Conservation (phyloP, 2,329 filamentous ascomycete genomes). For the Pezizomycotina sp. region DNA sequence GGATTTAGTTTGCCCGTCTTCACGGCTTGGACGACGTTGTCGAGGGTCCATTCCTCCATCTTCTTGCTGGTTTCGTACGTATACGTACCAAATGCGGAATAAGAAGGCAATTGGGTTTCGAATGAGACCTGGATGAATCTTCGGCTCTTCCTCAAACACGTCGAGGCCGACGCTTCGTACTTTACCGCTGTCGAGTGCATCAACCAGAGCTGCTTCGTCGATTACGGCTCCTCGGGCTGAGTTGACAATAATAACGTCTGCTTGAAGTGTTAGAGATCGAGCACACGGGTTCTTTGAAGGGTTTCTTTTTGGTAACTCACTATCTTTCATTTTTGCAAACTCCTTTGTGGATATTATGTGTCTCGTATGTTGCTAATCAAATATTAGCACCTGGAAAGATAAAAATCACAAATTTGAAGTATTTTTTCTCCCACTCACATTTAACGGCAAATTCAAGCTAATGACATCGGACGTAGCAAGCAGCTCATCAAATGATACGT, state of each 20-base stretch:
- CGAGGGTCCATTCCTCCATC: slow-evolving; percentile 63
- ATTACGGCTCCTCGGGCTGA: slow-evolving; percentile 70
- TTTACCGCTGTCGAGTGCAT: slow-evolving; percentile 51
- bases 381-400: neutral
- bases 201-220: slow-evolving; percentile 62
- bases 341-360: slow-evolving; percentile 58
- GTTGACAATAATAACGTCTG: slow-evolving; percentile 62
- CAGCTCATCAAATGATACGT: slow-evolving; percentile 58
- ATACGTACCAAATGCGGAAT: slow-evolving; percentile 75
- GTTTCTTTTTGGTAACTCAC: too few relatives aligned
- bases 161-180: slow-evolving; percentile 60
- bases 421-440: slow-evolving; percentile 39
- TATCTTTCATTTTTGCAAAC: slow-evolving; percentile 61
- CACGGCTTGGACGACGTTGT: slow-evolving; percentile 49
- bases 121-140: slow-evolving; percentile 55
- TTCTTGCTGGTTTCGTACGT: slow-evolving; percentile 48
- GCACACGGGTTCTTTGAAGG: too few relatives aligned
- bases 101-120: slow-evolving; percentile 54
- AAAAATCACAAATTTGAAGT: slow-evolving; percentile 3
- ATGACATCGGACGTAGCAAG: slow-evolving; percentile 55
- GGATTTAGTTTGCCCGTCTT: slow-evolving; percentile 45
- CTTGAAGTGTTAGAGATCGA: too few relatives aligned
- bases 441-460: slow-evolving; percentile 64
- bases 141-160: slow-evolving; percentile 68
- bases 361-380: slow-evolving; percentile 38